A percentile compares a stretch with the other conserved stretches of the same genome.
Evolutionary conservation across 2,329 filamentous ascomycete genomes (phyloP).

Genomic region (Phoma sp.): DNA sequence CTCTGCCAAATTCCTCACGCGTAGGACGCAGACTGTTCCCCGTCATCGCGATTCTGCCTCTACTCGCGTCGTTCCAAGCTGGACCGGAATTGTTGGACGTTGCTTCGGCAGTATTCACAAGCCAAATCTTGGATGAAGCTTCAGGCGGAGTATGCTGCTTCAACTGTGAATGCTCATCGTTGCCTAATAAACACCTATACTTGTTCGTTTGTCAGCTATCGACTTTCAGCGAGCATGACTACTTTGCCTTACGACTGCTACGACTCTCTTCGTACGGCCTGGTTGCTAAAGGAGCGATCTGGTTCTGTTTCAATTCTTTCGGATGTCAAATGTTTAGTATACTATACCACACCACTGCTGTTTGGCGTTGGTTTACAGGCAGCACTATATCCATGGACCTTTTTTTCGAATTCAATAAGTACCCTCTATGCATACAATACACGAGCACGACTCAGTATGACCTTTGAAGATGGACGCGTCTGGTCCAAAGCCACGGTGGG

Average conservation of each 20-base stretch:
- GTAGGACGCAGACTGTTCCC: background rate
- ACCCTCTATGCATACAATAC: background rate
- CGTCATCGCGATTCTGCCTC: background rate
- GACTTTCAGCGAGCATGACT: constrained; percentile 12
- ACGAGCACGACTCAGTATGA: background rate
- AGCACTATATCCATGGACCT: constrained; percentile 29
- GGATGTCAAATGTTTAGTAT: constrained; percentile 13
- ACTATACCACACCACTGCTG: constrained; percentile 22
- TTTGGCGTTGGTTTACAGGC: constrained; percentile 24
- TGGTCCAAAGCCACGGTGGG: background rate
- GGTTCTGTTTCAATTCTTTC: constrained; percentile 3
- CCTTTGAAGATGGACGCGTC: background rate
- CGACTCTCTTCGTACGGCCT: constrained; percentile 8
- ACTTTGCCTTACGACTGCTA: constrained; percentile 14
- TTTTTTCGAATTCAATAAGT: constrained; percentile 9
- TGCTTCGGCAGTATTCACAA: background rate
- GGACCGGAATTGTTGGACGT: background rate
- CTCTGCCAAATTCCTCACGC: no score
- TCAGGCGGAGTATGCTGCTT: background rate
- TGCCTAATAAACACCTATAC: background rate
- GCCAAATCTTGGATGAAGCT: background rate
- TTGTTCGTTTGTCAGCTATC: constrained; percentile 12
- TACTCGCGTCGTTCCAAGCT: background rate
- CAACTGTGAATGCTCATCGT: background rate
- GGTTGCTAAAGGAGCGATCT: background rate